These are phyloP conservation scores for Skeletonema potamos DNA, from an alignment of 108 stramenopile genomes.

Conservation along the genomic window DNA sequence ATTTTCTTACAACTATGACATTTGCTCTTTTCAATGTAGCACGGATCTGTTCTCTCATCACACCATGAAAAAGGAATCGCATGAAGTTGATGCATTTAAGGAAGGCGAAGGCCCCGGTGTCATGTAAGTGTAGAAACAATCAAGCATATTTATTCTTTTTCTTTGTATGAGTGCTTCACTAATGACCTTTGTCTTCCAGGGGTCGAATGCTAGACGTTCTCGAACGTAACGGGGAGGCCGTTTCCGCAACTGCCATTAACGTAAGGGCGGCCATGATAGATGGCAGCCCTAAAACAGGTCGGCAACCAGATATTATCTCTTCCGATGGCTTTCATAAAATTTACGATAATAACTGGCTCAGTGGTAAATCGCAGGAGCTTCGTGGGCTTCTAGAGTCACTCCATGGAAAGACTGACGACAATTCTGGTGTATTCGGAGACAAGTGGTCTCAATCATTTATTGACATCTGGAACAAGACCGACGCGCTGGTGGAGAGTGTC, in stretches of 20 bases:
- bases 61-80: conserved; percentile 26
- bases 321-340: conserved; percentile 25
- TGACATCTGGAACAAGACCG: conserved; percentile 37
- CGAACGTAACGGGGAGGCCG: conserved; percentile 30
- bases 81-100: conserved; percentile 40
- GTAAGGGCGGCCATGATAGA: conserved; percentile 20
- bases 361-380: conserved; percentile 16
- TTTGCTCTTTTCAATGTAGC: not conserved
- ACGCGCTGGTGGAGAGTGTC: conserved; percentile 14
- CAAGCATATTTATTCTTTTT: not conserved
- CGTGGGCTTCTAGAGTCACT: conserved; percentile 16
- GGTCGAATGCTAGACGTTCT: conserved; percentile 47
- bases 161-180: not conserved
- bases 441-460: conserved; percentile 44
- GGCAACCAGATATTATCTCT: conserved; percentile 28
- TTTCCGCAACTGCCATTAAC: conserved; percentile 29
- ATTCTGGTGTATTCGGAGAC: conserved; percentile 40
- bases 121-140: conserved; percentile 3
- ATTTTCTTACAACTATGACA: not conserved
- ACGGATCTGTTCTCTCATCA: conserved; percentile 42
- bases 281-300: conserved; percentile 28
- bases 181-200: not conserved
- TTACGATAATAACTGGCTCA: conserved; percentile 30
- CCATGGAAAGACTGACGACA: conserved; percentile 11
- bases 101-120: conserved; percentile 42